These are phyloP conservation scores for Leccinum huronense DNA, from an alignment of 1,284 basidiomycete species.

Conservation along the genomic window DNA sequence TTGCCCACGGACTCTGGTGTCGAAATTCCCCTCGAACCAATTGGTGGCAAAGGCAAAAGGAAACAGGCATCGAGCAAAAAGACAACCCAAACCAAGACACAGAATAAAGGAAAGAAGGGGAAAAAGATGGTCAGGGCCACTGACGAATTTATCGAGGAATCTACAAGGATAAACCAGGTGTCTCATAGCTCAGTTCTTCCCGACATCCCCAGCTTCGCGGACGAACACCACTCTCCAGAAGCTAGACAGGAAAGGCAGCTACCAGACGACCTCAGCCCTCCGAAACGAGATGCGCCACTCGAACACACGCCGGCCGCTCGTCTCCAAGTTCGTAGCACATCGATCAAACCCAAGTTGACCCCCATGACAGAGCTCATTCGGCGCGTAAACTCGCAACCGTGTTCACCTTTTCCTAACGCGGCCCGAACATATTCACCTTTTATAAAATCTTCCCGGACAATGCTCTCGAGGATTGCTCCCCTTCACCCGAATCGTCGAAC, in stretches of 20 bases:
- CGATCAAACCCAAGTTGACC: constrained; percentile 41
- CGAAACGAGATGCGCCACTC: constrained; percentile 3
- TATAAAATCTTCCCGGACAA: constrained; percentile 58
- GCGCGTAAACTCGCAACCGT: constrained; percentile 63
- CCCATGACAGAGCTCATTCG: constrained; percentile 74
- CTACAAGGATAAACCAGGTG: constrained; percentile 5
- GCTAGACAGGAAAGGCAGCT: constrained; percentile 17
- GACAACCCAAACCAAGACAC: constrained; percentile 15
- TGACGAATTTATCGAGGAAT: constrained; percentile 7
- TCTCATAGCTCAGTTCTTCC: not conserved
- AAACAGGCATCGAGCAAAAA: constrained; percentile 19
- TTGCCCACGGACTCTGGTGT: constrained; percentile 25
- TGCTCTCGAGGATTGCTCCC: constrained; percentile 67
- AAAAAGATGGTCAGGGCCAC: constrained; percentile 5
- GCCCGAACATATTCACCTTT: constrained; percentile 58
- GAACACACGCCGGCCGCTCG: constrained; percentile 10
- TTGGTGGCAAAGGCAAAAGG: constrained; percentile 16
- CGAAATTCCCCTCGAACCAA: constrained; percentile 20
- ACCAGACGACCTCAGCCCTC: constrained; percentile 5
- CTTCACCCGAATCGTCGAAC: constrained; percentile 68
- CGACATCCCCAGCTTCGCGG: constrained; percentile 3
- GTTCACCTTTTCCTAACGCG: constrained; percentile 54
- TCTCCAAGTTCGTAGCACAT: constrained; percentile 10
- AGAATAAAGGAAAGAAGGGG: constrained; percentile 24
- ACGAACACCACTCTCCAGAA: constrained; percentile 4